phyloP scores from a whole-genome alignment of 2,329 filamentous ascomycete species.

The Talaromyces sp. region DNA sequence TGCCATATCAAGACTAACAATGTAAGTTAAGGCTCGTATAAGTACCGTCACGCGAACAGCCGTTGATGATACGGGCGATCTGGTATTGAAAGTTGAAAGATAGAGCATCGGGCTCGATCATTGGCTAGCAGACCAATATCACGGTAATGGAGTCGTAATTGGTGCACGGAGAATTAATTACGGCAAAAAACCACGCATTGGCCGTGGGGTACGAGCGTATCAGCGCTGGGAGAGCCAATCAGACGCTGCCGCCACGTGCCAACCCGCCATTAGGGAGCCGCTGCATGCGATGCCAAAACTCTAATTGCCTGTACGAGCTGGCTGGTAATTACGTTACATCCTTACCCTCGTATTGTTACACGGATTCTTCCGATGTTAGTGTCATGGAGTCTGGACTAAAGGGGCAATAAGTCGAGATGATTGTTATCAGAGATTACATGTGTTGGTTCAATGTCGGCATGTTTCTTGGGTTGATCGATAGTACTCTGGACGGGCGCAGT shows the following conservation, averaged over 20 bases:
- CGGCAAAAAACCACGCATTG: neutral
- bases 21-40: neutral
- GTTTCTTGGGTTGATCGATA: no score
- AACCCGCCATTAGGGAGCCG: conserved; percentile 7
- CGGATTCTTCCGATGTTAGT: conserved; percentile 4
- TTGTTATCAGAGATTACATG: neutral
- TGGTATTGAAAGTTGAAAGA: neutral
- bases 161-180: neutral
- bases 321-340: conserved; percentile 4
- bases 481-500: no score
- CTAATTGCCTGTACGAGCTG: neutral
- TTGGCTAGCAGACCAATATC: neutral
- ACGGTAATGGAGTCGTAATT: neutral
- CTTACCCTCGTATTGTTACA: neutral
- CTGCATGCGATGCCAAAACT: conserved; percentile 3
- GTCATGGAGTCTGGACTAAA: neutral
- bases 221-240: conserved; percentile 7
- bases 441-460: neutral
- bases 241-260: neutral
- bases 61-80: neutral
- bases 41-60: neutral
- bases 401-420: neutral
- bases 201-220: conserved; percentile 12
- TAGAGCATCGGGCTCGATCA: neutral
- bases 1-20: neutral